phyloP scores from a whole-genome alignment of 1,284 basidiomycete species.

The Jaminaea rosea region DNA sequence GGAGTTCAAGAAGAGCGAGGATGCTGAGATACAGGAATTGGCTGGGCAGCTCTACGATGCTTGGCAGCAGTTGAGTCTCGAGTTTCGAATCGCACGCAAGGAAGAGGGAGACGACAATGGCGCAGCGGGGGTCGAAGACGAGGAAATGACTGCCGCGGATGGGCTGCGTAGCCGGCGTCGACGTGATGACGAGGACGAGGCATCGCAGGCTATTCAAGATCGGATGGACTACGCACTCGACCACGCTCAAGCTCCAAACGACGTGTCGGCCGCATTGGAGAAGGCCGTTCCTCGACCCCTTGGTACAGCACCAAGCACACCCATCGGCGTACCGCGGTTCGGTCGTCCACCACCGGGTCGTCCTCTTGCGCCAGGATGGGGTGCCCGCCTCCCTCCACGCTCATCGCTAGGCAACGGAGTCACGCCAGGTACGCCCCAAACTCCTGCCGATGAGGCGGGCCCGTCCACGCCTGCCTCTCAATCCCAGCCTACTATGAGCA shows the following conservation, averaged over 20 bases:
- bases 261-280: conserved; percentile 13
- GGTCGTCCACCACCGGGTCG: not conserved
- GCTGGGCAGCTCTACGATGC: conserved; percentile 58
- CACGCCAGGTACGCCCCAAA: conserved; percentile 8
- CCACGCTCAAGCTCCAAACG: conserved; percentile 26
- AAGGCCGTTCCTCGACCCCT: conserved; percentile 7
- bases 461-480: not conserved
- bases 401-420: too few relatives aligned
- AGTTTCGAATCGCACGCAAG: conserved; percentile 63
- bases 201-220: conserved; percentile 6
- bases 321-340: too few relatives aligned
- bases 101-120: conserved; percentile 50
- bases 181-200: conserved; percentile 24
- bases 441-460: conserved; percentile 1
- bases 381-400: too few relatives aligned
- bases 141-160: not conserved
- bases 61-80: conserved; percentile 67
- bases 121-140: conserved; percentile 31
- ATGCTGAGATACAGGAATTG: conserved; percentile 14
- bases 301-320: not conserved
- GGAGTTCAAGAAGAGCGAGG: conserved; percentile 9
- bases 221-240: conserved; percentile 12
- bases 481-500: not conserved
- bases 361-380: too few relatives aligned
- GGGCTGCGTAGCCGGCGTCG: conserved; percentile 10